A percentile compares a stretch with the other conserved stretches of the same genome.
Evolutionary conservation across 306 rosid species (phyloP).

Genomic region (Myrica gale): DNA sequence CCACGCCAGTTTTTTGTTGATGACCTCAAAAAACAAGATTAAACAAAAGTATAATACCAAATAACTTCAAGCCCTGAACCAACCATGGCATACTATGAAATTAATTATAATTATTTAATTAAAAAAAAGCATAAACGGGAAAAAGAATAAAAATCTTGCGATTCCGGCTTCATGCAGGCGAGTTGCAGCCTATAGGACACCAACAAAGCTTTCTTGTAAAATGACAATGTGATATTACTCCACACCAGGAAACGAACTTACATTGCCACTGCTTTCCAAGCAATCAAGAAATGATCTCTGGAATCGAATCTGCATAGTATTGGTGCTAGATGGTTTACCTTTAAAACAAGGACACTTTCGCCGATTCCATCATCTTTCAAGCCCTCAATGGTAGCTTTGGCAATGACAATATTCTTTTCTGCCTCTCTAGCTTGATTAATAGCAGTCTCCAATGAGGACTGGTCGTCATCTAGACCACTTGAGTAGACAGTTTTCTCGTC

Average conservation of each 20-base stretch:
- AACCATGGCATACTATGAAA: not conserved
- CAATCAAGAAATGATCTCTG: constrained; percentile 1
- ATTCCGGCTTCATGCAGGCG: too few species aligned
- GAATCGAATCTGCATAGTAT: not conserved
- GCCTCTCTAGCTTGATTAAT: constrained; percentile 72
- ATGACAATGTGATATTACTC: too few species aligned
- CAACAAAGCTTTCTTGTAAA: too few species aligned
- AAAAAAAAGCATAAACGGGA: too few species aligned
- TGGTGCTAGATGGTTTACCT: constrained; percentile 40
- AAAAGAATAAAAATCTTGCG: too few species aligned
- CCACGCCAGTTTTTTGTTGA: not conserved
- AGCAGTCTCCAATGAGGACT: constrained; percentile 49
- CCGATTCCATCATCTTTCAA: constrained; percentile 80
- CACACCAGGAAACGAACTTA: not conserved
- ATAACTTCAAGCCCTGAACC: not conserved
- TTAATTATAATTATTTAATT: too few species aligned
- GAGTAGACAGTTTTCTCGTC: constrained; percentile 18
- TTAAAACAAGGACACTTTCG: constrained; percentile 54
- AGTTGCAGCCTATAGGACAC: too few species aligned
- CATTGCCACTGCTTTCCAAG: not conserved
- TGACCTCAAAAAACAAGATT: constrained; percentile 14
- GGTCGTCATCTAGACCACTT: constrained; percentile 34
- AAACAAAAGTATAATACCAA: constrained; percentile 13
- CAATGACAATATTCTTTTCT: constrained; percentile 67
- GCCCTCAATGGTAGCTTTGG: constrained; percentile 74